A percentile compares a stretch with the other conserved stretches of the same genome.
Conservation (phyloP, 2,329 filamentous ascomycete species). For the Raffaelea deltoideospora region DNA sequence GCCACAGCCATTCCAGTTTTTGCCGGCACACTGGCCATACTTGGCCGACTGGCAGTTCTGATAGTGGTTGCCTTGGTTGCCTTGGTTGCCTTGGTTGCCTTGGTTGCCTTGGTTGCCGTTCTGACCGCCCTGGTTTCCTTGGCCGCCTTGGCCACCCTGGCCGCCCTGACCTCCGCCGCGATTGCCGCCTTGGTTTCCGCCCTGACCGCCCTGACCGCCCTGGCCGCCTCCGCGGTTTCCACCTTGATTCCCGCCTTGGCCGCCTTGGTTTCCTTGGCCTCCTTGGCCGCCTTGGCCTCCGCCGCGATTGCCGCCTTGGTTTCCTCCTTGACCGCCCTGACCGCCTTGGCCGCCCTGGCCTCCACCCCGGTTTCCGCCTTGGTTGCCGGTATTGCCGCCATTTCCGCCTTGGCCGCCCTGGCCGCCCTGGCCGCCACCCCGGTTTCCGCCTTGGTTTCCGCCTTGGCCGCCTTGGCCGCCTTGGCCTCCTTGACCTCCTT, state of each 20-base stretch:
- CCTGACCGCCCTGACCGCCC: background rate
- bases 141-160: conserved; percentile 12
- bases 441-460: background rate
- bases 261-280: background rate
- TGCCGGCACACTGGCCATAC: conserved; percentile 23
- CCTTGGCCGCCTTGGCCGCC: background rate
- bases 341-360: background rate
- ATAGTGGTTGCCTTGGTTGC: background rate
- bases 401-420: background rate
- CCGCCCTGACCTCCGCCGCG: conserved; percentile 14
- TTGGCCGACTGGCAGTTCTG: conserved; percentile 13
- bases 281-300: background rate
- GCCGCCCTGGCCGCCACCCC: background rate
- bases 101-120: background rate
- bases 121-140: background rate
- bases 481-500: background rate
- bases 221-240: background rate
- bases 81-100: background rate
- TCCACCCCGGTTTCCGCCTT: background rate
- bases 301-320: background rate
- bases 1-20: conserved; percentile 20
- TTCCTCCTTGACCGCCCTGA: background rate
- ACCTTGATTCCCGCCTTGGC: conserved; percentile 4
- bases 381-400: background rate
- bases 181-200: background rate